Base-by-base conservation (phyloP, 768 basidiomycete species). In the button mushroom (Agaricus bisporus) region DNA sequence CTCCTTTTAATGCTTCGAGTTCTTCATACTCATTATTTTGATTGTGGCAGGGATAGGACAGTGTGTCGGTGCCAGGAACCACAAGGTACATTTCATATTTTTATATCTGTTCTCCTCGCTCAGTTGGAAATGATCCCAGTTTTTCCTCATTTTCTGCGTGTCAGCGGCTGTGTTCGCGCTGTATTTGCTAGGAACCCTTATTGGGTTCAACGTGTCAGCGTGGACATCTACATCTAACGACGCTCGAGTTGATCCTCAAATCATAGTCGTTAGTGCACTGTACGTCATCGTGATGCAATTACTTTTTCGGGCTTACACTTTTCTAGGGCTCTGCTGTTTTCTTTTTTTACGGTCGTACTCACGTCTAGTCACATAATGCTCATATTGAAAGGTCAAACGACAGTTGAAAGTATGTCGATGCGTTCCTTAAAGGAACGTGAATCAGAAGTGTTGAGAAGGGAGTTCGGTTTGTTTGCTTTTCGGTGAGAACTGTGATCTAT, bases 51-150 rank as follows among this genome's bases (percentile, higher is more conserved):
- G 93, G 94, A 85, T 98, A 49, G 94, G 94, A 10, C 90, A 93
- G 62, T 98, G 94, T 59, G 91, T 97, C 17, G 94, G 94, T 10
- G 94, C 92, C 48, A 80, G 81, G 37, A 98, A 98, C 64, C 88
- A 95, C 59, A 93, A 92, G 69, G 90, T 87, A 54, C 17, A 52
- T 12, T 54, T 28, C 11, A 15, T 26, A 41, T 38, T 42, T 43
- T 18, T 1, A 39, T 6, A 18, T 2, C 26, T 36, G 35, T 35
- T 46, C 20, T 10, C 25, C 44, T 46, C 37, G n/a, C 38, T 57
- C 41, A 60, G 46, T 56, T 29, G 12, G 12, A n/a, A 4, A 14
- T 10, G 17, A 11, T 14, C 37, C 14, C 50, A 91, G 86, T 94
- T 89, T 70, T 97, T 98, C 67, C 61, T 94, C 49, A 88, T 86